Conservation (phyloP, 176 grass and related monocot species). For the Chloris gayana region DNA sequence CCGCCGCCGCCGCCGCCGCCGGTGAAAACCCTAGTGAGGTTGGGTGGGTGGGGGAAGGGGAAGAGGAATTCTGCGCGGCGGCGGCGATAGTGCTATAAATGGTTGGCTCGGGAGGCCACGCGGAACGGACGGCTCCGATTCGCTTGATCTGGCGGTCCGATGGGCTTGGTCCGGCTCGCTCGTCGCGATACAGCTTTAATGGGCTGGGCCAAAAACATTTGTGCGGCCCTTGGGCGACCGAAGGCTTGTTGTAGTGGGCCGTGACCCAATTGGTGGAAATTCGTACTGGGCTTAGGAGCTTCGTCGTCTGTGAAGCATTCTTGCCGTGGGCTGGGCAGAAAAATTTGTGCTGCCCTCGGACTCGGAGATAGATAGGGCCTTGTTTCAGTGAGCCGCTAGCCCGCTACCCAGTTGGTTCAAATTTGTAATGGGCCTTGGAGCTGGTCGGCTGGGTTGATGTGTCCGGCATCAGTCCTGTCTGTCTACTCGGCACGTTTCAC, state of each 20-base stretch:
- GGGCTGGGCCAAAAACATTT: background rate
- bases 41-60: background rate
- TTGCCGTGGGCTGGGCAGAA: no score
- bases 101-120: constrained; percentile 13
- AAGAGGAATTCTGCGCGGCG: background rate
- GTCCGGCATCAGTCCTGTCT: no score
- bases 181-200: background rate
- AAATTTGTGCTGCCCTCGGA: no score
- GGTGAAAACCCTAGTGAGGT: constrained; percentile 41
- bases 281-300: no score
- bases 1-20: constrained; percentile 34
- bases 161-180: background rate
- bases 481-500: no score
- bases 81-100: constrained; percentile 51
- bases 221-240: background rate
- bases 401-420: no score
- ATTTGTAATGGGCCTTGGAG: background rate
- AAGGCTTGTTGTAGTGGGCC: no score
- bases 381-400: no score
- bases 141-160: background rate
- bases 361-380: no score
- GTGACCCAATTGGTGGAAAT: no score
- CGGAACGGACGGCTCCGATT: constrained; percentile 51
- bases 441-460: no score
- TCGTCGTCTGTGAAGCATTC: no score